Base-by-base conservation (phyloP, 345 rosid genomes). In the Eucalyptus decipiens region DNA sequence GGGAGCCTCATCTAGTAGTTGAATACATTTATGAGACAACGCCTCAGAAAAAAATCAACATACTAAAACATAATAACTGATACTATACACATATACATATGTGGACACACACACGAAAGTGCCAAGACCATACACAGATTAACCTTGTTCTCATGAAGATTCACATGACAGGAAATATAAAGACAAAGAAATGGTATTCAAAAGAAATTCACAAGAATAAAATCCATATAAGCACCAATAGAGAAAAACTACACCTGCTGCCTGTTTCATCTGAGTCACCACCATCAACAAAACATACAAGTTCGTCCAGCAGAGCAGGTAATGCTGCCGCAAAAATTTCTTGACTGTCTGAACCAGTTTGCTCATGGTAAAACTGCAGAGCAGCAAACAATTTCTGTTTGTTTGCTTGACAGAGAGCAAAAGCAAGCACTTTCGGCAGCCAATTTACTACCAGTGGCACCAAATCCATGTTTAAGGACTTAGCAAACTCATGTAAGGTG, bases 271-370 rank as follows among this genome's bases (percentile, higher is more conserved):
- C 90, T 90, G 92, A 91, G 93, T 97, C 96, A 91, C 91, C 93
- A 58, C 96, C 95, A 91, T 96, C 98, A 56, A 92, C 90, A 93
- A 97, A 97, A 95, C 99, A 97, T 69, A 97, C 92, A 87, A 97
- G 99, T 91, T 97, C 98, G 91, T 96, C 99, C 69, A 97, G 92
- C 91, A 97, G 98, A 54, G 95, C 99, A 90, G 99, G 99, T 87
- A 97, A 91, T 85, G 99, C 99, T 89, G 99, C 99, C 65, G 98
- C 91, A 92, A 97, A 97, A 86, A 97, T 95, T 93, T 97, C 99
- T 90, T 93, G 95, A 92, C 95, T 95, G 91, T 97, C 94, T 49
- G 98, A 96, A 92, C 98, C 97, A 93, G 93, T 95, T 87, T 95
- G 97, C 87, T 93, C 94, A 50, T 94, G 94, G 94, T 97, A 97